phyloP scores from a whole-genome alignment of 441 rosid genomes.

The Euphorbia celastroides region DNA sequence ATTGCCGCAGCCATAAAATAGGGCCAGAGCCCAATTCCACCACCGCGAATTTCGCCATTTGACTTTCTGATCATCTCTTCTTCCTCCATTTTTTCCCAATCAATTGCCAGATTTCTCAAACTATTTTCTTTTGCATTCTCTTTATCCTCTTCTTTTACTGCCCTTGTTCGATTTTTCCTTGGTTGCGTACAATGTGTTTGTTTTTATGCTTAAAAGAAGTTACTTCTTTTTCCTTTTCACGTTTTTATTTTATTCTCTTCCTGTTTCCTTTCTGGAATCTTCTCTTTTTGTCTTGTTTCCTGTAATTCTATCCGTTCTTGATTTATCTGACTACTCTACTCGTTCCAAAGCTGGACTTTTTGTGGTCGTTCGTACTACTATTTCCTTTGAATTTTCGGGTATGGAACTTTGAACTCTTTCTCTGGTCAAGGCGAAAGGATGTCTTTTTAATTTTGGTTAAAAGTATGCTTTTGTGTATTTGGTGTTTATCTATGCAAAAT shows the following conservation, averaged over 20 bases:
- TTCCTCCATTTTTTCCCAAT: background rate
- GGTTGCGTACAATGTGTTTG: background rate
- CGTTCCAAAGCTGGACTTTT: background rate
- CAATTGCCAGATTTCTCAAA: background rate
- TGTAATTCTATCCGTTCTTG: background rate
- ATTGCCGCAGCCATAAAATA: background rate
- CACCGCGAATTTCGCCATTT: background rate
- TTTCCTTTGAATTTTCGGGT: background rate
- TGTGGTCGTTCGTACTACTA: background rate
- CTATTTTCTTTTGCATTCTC: conserved; percentile 4
- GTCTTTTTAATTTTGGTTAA: background rate
- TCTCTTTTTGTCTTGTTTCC: background rate
- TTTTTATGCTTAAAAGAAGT: background rate
- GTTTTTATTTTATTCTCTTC: background rate
- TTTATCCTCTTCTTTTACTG: background rate
- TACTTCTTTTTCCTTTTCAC: background rate
- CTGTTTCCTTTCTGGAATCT: background rate
- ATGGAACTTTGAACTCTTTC: background rate
- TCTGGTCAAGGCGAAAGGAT: background rate
- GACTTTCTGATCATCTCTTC: background rate
- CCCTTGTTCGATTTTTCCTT: background rate
- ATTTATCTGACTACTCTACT: background rate
- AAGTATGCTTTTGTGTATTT: background rate
- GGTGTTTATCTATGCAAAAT: background rate
- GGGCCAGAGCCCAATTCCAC: background rate